Evolutionary conservation across 106 monocot species (phyloP).

Genomic region (Allium sativum): DNA sequence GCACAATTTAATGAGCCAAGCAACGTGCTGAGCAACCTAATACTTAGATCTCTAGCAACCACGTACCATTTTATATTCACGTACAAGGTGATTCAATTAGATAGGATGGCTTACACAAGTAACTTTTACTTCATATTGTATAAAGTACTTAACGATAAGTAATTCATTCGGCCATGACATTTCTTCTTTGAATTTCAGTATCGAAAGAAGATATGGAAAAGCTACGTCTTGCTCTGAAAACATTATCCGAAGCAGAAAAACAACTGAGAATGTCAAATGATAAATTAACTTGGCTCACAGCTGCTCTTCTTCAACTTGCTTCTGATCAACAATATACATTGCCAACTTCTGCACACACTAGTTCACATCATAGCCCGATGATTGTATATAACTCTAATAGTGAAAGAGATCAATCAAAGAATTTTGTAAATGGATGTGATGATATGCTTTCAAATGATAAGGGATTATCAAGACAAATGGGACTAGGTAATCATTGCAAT

Average conservation of each 20-base stretch:
- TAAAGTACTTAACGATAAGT: too few species aligned
- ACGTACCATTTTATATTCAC: too few species aligned
- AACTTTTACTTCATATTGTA: too few species aligned
- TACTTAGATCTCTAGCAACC: too few species aligned
- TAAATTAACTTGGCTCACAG: conserved; percentile 94
- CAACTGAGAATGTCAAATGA: conserved; percentile 81
- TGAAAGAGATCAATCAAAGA: conserved; percentile 12
- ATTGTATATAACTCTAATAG: conserved; percentile 8
- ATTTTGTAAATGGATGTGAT: conserved; percentile 10
- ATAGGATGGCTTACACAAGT: too few species aligned
- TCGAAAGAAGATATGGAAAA: conserved; percentile 82
- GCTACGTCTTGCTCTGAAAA: conserved; percentile 74
- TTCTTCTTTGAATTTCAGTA: conserved; percentile 31
- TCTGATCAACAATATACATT: conserved; percentile 64
- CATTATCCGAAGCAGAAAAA: conserved; percentile 84
- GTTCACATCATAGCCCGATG: conserved; percentile 36
- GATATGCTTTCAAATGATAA: conserved; percentile 7
- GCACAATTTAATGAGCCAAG: too few species aligned
- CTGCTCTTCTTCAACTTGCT: conserved; percentile 91
- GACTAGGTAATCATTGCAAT: conserved; percentile 2
- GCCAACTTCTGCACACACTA: conserved; percentile 37
- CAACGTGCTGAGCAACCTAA: too few species aligned
- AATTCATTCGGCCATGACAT: too few species aligned
- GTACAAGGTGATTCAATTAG: too few species aligned
- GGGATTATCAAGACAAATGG: conserved; percentile 9